A percentile compares a stretch with the other conserved stretches of the same genome.
phyloP scores from a whole-genome alignment of 345 rosid species.

The Corymbia maculata region DNA sequence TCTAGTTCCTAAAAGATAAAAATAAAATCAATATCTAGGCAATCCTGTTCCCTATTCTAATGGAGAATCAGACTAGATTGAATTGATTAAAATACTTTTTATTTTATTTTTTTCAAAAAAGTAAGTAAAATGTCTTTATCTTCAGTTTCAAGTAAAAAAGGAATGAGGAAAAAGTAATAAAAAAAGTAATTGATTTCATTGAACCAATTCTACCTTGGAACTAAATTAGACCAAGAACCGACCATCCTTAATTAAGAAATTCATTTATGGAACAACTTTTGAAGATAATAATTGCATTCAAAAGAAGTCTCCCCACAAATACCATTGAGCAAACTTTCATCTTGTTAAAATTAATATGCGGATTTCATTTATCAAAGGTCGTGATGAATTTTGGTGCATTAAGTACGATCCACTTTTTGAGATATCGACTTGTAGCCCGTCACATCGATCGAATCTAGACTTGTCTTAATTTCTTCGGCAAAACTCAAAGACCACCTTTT shows the following conservation, averaged over 20 bases:
- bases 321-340: neutral
- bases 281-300: neutral
- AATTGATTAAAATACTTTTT: too few species aligned
- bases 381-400: neutral
- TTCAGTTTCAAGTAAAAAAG: too few species aligned
- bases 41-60: too few species aligned
- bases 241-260: neutral
- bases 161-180: too few species aligned
- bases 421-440: accelerated
- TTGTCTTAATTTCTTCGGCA: neutral
- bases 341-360: neutral
- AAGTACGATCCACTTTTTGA: neutral
- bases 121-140: too few species aligned
- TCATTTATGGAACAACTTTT: neutral
- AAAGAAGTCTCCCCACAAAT: neutral
- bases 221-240: too few species aligned
- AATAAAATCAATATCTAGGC: too few species aligned
- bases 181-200: too few species aligned
- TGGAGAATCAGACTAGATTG: too few species aligned
- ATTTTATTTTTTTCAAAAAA: too few species aligned
- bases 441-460: neutral
- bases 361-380: neutral
- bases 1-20: too few species aligned
- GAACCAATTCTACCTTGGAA: too few species aligned
- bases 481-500: neutral